phyloP scores from a whole-genome alignment of 2,329 filamentous ascomycete genomes.

The Phoma sp. region DNA sequence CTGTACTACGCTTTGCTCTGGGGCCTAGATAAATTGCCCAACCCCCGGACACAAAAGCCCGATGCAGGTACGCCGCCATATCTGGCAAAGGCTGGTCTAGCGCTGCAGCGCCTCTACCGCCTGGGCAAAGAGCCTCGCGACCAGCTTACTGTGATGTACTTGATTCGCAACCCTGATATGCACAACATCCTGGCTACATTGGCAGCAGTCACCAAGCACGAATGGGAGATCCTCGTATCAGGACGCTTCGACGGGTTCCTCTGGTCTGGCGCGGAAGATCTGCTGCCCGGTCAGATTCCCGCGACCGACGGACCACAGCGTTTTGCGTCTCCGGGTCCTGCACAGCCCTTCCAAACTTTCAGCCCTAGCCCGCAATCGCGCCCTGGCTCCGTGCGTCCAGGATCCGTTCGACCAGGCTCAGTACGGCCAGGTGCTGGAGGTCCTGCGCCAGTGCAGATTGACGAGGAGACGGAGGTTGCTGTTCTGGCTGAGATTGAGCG shows the following conservation, averaged over 20 bases:
- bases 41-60: slow-evolving; percentile 71
- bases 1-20: slow-evolving; percentile 82
- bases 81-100: slow-evolving; percentile 74
- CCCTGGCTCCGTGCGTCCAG: slow-evolving; percentile 30
- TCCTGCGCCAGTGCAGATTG: slow-evolving; percentile 78
- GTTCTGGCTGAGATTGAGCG: slow-evolving; percentile 89
- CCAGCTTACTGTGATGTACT: slow-evolving; percentile 82
- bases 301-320: slow-evolving; percentile 45
- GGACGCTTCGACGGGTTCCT: slow-evolving; percentile 95
- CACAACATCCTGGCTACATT: slow-evolving; percentile 89
- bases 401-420: slow-evolving; percentile 45
- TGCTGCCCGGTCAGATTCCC: slow-evolving; percentile 50
- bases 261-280: slow-evolving; percentile 83
- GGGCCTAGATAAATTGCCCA: slow-evolving; percentile 59
- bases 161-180: slow-evolving; percentile 79
- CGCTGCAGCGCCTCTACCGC: slow-evolving; percentile 85
- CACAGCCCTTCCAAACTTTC: slow-evolving; percentile 49
- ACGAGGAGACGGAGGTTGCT: slow-evolving; percentile 92
- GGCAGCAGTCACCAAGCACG: slow-evolving; percentile 84
- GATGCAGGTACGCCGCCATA: slow-evolving; percentile 68
- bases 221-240: slow-evolving; percentile 95
- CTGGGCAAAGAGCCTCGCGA: slow-evolving; percentile 76
- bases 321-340: slow-evolving; percentile 46
- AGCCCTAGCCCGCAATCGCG: slow-evolving; percentile 24
- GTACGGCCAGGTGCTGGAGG: slow-evolving; percentile 32